Conservation (phyloP, 352 stramenopile genomes). For the Phytophthora idaei region DNA sequence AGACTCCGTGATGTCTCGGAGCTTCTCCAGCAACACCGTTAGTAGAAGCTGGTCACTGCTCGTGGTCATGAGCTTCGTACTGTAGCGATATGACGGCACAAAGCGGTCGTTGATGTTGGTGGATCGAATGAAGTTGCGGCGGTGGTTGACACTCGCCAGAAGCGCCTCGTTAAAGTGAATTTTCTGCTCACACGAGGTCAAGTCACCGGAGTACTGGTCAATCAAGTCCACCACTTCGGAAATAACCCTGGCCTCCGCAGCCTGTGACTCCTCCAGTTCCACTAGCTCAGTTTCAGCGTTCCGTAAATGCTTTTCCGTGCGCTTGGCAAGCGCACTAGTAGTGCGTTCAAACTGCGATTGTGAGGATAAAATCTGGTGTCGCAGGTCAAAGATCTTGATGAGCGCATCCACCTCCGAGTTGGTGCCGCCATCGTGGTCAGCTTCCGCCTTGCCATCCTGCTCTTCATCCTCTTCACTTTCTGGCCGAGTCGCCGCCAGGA, state of each 20-base stretch:
- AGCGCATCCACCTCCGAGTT: conserved; percentile 72
- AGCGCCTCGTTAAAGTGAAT: conserved; percentile 64
- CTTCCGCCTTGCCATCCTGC: conserved; percentile 19
- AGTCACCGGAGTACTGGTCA: conserved; percentile 57
- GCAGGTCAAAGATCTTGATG: conserved; percentile 75
- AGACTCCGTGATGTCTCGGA: conserved; percentile 55
- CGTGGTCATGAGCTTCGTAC: conserved; percentile 67
- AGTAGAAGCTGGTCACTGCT: conserved; percentile 76
- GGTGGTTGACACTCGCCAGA: conserved; percentile 67
- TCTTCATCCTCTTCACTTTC: conserved; percentile 35
- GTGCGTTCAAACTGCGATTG: conserved; percentile 73
- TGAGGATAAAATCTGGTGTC: conserved; percentile 75
- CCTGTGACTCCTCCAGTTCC: conserved; percentile 58
- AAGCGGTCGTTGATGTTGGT: conserved; percentile 70
- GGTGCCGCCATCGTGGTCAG: conserved; percentile 22
- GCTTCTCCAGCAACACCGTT: conserved; percentile 77
- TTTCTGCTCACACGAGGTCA: conserved; percentile 57
- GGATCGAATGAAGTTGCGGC: conserved; percentile 67
- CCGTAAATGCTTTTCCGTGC: conserved; percentile 62
- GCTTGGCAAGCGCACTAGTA: conserved; percentile 48
- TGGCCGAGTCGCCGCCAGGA: conserved; percentile 41
- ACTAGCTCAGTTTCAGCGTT: conserved; percentile 64
- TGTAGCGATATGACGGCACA: conserved; percentile 68
- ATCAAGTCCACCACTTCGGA: conserved; percentile 60
- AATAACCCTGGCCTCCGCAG: conserved; percentile 47